These are phyloP conservation scores for Macrotyloma uniflorum DNA, from an alignment of 306 rosid genomes.

Conservation along the genomic window DNA sequence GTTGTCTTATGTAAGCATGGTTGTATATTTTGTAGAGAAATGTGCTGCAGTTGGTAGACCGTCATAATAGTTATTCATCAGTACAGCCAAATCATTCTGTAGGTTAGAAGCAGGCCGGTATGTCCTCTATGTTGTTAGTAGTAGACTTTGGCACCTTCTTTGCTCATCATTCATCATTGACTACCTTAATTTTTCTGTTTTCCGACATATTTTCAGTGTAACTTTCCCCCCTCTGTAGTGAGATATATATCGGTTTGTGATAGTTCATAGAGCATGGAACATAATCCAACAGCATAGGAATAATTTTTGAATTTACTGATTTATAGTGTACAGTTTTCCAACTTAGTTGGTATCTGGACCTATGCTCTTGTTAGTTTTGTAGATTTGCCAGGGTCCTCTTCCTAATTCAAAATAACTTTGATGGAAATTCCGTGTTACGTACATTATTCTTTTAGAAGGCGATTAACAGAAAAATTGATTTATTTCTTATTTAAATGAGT, in stretches of 20 bases:
- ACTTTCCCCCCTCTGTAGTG: slow-evolving; percentile 21
- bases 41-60: slow-evolving; percentile 41
- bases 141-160: slow-evolving; percentile 52
- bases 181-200: slow-evolving; percentile 29
- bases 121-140: slow-evolving; percentile 39
- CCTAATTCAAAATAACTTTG: not conserved
- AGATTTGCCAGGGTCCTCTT: slow-evolving; percentile 5
- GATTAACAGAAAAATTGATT: not conserved
- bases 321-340: slow-evolving; percentile 26
- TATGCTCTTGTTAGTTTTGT: slow-evolving; percentile 4
- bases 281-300: slow-evolving; percentile 27
- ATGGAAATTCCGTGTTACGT: not conserved
- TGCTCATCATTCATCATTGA: slow-evolving; percentile 39
- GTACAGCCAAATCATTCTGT: slow-evolving; percentile 44
- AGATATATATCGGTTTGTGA: slow-evolving; percentile 37
- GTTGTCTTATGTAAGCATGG: slow-evolving; percentile 45
- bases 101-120: slow-evolving; percentile 49
- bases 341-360: slow-evolving; percentile 16
- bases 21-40: slow-evolving; percentile 74
- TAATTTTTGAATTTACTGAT: slow-evolving; percentile 20
- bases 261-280: slow-evolving; percentile 34
- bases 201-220: slow-evolving; percentile 25
- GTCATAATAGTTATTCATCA: slow-evolving; percentile 32
- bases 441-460: not conserved
- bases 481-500: not conserved